phyloP scores from a whole-genome alignment of 345 rosid species.

The Gossypioides kirkii region DNA sequence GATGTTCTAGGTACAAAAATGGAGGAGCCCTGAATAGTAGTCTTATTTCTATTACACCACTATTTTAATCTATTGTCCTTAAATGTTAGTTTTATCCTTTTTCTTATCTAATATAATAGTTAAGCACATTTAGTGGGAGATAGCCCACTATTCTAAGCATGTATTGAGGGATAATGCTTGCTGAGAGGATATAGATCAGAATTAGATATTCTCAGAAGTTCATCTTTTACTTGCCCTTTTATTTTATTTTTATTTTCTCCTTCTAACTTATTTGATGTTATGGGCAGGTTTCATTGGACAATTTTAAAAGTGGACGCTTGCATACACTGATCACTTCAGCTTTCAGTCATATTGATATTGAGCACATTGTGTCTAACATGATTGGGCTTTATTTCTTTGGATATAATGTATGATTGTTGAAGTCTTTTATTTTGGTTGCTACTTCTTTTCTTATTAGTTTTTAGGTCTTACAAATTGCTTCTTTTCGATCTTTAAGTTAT shows the following conservation, averaged over 20 bases:
- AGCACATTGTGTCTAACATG: slow-evolving; percentile 74
- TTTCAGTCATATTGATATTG: slow-evolving; percentile 70
- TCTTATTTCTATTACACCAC: background rate
- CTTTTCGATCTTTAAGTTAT: slow-evolving; percentile 13
- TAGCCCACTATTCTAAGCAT: background rate
- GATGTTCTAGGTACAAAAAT: background rate
- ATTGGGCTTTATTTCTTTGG: slow-evolving; percentile 95
- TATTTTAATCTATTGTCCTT: background rate
- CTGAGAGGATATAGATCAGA: background rate
- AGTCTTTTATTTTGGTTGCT: slow-evolving; percentile 13
- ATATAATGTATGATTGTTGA: slow-evolving; percentile 42
- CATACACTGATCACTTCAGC: slow-evolving; percentile 77
- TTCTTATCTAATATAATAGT: background rate
- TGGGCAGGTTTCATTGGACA: slow-evolving; percentile 78
- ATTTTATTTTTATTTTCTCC: background rate
- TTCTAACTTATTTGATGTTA: slow-evolving; percentile 17
- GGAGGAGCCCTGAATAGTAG: background rate
- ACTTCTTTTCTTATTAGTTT: slow-evolving; percentile 2
- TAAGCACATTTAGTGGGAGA: background rate
- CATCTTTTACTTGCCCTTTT: background rate
- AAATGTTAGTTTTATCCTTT: background rate
- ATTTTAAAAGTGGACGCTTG: slow-evolving; percentile 54
- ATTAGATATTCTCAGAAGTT: background rate
- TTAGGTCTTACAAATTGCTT: slow-evolving; percentile 6
- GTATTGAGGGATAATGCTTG: background rate